These are phyloP conservation scores for Selaginella moellendorffii DNA, from an alignment of 75 land plant species.

Conservation along the genomic window DNA sequence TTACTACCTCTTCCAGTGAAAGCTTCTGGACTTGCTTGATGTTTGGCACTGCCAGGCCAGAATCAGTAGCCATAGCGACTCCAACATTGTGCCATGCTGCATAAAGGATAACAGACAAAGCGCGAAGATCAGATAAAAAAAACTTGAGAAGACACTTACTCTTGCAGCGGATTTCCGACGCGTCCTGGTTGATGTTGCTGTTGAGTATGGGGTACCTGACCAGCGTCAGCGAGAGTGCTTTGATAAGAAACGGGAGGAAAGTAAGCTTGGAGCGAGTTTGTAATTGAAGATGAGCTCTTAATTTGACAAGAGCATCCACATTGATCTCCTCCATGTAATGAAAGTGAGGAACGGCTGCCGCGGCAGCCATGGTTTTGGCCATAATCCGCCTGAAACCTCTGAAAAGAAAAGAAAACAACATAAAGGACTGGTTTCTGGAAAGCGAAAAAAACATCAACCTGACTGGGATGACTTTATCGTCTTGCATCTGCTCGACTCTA, in stretches of 20 bases:
- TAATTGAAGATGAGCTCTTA: conserved; percentile 51
- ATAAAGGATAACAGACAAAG: conserved; percentile 1
- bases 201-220: conserved; percentile 69
- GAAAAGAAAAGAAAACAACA: conserved; percentile 17
- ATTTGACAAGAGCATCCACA: conserved; percentile 47
- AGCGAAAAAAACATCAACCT: conserved; percentile 14
- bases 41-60: conserved; percentile 91
- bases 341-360: conserved; percentile 92
- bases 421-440: no score
- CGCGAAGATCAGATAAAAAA: not conserved
- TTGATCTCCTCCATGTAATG: conserved; percentile 82
- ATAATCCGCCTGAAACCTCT: conserved; percentile 91
- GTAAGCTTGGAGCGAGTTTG: conserved; percentile 58
- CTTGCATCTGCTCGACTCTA: not conserved
- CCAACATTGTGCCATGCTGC: conserved; percentile 90
- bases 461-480: conserved; percentile 19
- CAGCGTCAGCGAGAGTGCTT: conserved; percentile 77
- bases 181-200: conserved; percentile 65
- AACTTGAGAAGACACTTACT: conserved; percentile 24
- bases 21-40: conserved; percentile 85
- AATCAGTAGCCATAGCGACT: conserved; percentile 80
- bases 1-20: conserved; percentile 64
- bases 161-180: conserved; percentile 56
- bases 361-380: conserved; percentile 91
- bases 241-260: conserved; percentile 68